Conservation (phyloP, 805 yeast species). For the Clavispora santaluciae region DNA sequence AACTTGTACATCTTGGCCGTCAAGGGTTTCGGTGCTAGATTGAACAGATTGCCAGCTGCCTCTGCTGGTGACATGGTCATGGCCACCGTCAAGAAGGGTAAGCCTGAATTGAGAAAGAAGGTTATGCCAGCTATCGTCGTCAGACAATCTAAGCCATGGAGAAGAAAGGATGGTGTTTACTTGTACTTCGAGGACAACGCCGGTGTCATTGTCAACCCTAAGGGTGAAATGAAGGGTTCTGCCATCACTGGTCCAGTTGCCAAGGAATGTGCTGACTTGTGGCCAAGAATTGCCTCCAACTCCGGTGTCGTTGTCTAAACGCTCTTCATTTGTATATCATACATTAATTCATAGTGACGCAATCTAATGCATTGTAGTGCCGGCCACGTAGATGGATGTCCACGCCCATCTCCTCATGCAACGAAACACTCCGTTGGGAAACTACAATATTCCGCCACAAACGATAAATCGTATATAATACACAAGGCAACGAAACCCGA, state of each 20-base stretch:
- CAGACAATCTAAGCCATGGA: constrained; percentile 99
- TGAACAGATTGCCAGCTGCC: constrained; percentile 99
- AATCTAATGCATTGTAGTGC: not conserved
- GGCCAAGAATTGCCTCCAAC: constrained; percentile 99
- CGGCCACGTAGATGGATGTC: too few species aligned
- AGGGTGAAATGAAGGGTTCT: constrained; percentile 99
- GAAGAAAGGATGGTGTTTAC: constrained; percentile 99
- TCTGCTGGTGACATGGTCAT: constrained; percentile 99
- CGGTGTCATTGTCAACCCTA: constrained; percentile 99
- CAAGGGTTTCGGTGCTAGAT: constrained; percentile 99
- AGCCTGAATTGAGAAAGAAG: constrained; percentile 99
- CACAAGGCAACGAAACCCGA: not conserved
- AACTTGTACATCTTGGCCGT: constrained; percentile 98
- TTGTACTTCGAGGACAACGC: constrained; percentile 99
- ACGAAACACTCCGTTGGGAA: too few species aligned
- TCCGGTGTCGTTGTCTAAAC: constrained; percentile 99
- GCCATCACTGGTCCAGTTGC: constrained; percentile 99
- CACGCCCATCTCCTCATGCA: not conserved
- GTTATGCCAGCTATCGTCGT: constrained; percentile 99
- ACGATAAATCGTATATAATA: not conserved
- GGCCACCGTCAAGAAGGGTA: constrained; percentile 99
- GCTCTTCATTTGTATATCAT: constrained; percentile 13
- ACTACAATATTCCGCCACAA: too few species aligned
- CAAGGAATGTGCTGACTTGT: constrained; percentile 99
- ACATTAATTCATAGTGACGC: constrained; percentile 16